These are phyloP conservation scores for Takakia lepidozioides DNA, from an alignment of 225 moss, liverwort and hornwort genomes.

Conservation along the genomic window DNA sequence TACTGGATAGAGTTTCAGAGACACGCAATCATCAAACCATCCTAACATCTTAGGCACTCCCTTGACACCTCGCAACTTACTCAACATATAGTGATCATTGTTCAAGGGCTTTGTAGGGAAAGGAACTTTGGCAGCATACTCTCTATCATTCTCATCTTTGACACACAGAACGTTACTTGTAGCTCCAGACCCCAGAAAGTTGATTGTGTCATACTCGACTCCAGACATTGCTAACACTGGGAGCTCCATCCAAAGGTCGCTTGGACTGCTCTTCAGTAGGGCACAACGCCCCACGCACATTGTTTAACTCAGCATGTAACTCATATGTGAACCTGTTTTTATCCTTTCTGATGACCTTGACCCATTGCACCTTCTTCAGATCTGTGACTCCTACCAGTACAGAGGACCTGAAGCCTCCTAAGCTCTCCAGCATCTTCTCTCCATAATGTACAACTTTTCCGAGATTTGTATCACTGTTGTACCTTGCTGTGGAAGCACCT, in stretches of 20 bases:
- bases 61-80: background rate
- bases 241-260: background rate
- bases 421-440: conserved; percentile 10
- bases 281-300: too few species aligned
- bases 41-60: background rate
- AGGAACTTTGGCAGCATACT: background rate
- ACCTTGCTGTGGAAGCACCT: background rate
- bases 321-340: background rate
- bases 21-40: conserved; percentile 2
- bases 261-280: too few species aligned
- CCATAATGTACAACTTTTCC: conserved; percentile 2
- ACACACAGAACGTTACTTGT: background rate
- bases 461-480: background rate
- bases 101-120: background rate
- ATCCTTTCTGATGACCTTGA: background rate
- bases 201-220: background rate
- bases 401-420: background rate
- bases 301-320: too few species aligned
- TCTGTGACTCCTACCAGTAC: conserved; percentile 7
- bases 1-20: conserved; percentile 2
- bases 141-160: background rate
- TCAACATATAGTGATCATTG: background rate
- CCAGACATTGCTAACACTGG: background rate
- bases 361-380: conserved; percentile 8
- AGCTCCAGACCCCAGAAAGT: background rate